A percentile compares a stretch with the other conserved stretches of the same genome.
phyloP scores from a whole-genome alignment of 495 filamentous ascomycete species.

The Tuber borchii region DNA sequence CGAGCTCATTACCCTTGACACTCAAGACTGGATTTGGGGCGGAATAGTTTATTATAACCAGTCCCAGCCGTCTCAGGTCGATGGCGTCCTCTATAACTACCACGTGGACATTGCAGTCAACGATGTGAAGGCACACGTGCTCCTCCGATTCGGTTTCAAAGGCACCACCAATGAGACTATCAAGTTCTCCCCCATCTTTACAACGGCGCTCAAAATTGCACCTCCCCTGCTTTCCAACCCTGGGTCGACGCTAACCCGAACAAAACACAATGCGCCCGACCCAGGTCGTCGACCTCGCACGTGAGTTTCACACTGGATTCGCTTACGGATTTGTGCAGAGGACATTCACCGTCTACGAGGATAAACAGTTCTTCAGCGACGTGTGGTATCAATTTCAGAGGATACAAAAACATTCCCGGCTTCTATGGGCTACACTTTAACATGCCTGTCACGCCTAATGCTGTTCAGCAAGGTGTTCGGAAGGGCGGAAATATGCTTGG shows the following conservation, averaged over 20 bases:
- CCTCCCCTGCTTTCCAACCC: neutral
- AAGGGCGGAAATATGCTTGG: neutral
- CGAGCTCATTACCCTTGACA: slow-evolving; percentile 45
- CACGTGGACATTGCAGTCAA: neutral
- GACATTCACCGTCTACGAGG: slow-evolving; percentile 17
- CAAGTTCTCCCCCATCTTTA: neutral
- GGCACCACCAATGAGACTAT: neutral
- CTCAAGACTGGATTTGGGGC: neutral
- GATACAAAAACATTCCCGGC: slow-evolving; percentile 16
- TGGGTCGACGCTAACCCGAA: neutral
- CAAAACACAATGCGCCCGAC: neutral
- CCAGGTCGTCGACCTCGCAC: neutral
- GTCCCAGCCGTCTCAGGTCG: neutral
- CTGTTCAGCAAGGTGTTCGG: neutral
- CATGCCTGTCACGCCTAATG: slow-evolving; percentile 16
- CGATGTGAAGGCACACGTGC: slow-evolving; percentile 12
- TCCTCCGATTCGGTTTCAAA: slow-evolving; percentile 7
- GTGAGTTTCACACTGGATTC: neutral
- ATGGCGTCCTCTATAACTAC: neutral
- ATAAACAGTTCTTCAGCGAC: slow-evolving; percentile 14
- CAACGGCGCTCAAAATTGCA: neutral
- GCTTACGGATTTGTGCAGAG: slow-evolving; percentile 6
- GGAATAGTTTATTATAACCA: neutral
- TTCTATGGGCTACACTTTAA: slow-evolving; percentile 19
- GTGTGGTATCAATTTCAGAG: slow-evolving; percentile 1